Evolutionary conservation across 768 basidiomycete species (phyloP).

Genomic region (Russula abietina): DNA sequence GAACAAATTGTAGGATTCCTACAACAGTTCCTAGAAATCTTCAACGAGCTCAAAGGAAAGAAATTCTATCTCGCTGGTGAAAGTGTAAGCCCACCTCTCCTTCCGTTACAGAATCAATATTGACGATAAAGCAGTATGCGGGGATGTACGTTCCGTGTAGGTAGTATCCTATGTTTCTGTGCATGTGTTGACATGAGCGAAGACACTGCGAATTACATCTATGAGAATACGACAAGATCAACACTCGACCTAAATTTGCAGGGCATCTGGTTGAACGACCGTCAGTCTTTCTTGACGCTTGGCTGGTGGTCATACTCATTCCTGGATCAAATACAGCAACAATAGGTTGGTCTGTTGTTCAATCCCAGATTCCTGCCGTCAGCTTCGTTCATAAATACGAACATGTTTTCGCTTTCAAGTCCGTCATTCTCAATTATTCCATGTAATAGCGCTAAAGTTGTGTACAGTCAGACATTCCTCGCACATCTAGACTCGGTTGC

Average conservation of each 20-base stretch:
- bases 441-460: not conserved
- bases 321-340: constrained; percentile 36
- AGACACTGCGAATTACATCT: constrained; percentile 77
- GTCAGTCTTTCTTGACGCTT: constrained; percentile 36
- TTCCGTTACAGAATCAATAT: not conserved
- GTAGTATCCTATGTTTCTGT: constrained; percentile 32
- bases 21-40: constrained; percentile 70
- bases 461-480: constrained; percentile 54
- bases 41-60: constrained; percentile 65
- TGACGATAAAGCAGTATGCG: constrained; percentile 48
- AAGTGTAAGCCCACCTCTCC: constrained; percentile 46
- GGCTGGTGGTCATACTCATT: not conserved
- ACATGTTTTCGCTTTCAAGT: constrained; percentile 71
- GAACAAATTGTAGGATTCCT: constrained; percentile 55
- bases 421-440: constrained; percentile 24
- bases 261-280: constrained; percentile 69
- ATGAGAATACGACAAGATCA: constrained; percentile 41
- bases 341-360: constrained; percentile 58
- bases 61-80: constrained; percentile 67
- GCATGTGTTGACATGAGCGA: not conserved
- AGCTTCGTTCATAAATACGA: constrained; percentile 68
- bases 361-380: constrained; percentile 65
- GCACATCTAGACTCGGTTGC: constrained; percentile 49
- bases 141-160: constrained; percentile 61
- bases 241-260: constrained; percentile 52